Percentiles rank a stretch among this genome's conserved stretches.
phyloP scores from a whole-genome alignment of 148 eudicot species.

The Rhododendron williamsianum region DNA sequence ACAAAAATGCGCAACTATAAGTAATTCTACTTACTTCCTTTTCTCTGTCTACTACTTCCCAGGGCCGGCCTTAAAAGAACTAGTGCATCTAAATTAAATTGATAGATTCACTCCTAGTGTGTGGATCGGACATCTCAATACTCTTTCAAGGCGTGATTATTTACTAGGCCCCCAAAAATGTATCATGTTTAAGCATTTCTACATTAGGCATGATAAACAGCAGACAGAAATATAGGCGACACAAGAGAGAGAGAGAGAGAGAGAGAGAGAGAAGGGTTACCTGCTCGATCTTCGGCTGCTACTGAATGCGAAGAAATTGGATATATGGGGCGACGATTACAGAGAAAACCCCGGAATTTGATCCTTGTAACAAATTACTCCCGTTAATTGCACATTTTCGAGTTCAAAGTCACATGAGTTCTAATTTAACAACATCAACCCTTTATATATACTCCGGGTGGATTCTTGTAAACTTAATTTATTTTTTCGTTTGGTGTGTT shows the following conservation, averaged over 20 bases:
- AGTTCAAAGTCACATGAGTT: not conserved
- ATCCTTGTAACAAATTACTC: not conserved
- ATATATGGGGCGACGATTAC: not conserved
- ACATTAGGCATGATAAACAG: not conserved
- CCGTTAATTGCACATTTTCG: not conserved
- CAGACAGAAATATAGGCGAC: not conserved
- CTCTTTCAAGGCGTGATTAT: not conserved
- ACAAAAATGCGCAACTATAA: not conserved
- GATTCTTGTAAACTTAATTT: too few relatives aligned
- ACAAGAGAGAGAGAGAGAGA: not conserved
- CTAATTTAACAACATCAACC: too few relatives aligned
- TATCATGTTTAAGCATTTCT: not conserved
- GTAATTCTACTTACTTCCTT: not conserved
- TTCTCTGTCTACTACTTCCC: not conserved
- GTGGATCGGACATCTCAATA: not conserved
- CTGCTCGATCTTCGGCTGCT: not conserved
- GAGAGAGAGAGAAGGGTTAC: not conserved
- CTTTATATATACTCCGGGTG: too few relatives aligned
- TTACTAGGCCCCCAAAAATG: not conserved
- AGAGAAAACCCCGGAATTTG: not conserved
- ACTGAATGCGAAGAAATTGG: not conserved
- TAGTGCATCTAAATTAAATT: not conserved
- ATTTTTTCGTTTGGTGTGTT: too few relatives aligned
- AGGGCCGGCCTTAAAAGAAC: not conserved
- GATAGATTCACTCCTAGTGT: not conserved